Evolutionary conservation across 2,329 filamentous ascomycete genomes (phyloP).

Genomic region (Dactylellina haptotyla): DNA sequence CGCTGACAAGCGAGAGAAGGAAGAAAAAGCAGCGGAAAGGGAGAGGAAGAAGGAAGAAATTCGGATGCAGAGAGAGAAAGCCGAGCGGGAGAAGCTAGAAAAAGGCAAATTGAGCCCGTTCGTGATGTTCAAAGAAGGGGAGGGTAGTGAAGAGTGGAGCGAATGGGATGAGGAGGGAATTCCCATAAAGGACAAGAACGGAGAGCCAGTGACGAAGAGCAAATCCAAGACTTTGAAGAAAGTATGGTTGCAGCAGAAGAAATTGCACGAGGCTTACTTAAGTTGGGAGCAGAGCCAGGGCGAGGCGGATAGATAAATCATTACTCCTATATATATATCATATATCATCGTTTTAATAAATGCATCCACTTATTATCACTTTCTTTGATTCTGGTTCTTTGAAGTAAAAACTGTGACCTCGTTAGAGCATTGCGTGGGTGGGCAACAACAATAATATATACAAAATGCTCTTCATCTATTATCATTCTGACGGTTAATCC

Average conservation of each 20-base stretch:
- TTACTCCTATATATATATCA: neutral
- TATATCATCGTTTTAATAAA: no score
- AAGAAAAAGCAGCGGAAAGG: conserved; percentile 71
- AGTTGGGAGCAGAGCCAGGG: conserved; percentile 41
- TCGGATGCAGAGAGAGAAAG: conserved; percentile 60
- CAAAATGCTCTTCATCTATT: no score
- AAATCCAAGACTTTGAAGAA: conserved; percentile 84
- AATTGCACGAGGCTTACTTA: conserved; percentile 74
- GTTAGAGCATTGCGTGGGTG: no score
- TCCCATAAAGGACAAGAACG: conserved; percentile 79
- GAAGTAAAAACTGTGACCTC: neutral
- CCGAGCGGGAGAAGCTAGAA: conserved; percentile 65
- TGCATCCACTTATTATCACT: no score
- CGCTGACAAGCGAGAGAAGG: conserved; percentile 70
- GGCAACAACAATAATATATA: neutral
- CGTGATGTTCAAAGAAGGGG: conserved; percentile 65
- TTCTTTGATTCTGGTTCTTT: no score
- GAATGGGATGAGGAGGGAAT: conserved; percentile 86
- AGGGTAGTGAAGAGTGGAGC: conserved; percentile 69
- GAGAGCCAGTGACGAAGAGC: conserved; percentile 82
- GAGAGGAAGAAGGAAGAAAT: conserved; percentile 66
- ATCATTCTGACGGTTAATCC: no score
- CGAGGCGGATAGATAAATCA: conserved; percentile 38
- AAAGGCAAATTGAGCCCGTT: conserved; percentile 67
- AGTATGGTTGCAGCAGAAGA: conserved; percentile 90